These are phyloP conservation scores for Gynochthodes officinalis DNA, from an alignment of 257 asterid species.

Conservation along the genomic window DNA sequence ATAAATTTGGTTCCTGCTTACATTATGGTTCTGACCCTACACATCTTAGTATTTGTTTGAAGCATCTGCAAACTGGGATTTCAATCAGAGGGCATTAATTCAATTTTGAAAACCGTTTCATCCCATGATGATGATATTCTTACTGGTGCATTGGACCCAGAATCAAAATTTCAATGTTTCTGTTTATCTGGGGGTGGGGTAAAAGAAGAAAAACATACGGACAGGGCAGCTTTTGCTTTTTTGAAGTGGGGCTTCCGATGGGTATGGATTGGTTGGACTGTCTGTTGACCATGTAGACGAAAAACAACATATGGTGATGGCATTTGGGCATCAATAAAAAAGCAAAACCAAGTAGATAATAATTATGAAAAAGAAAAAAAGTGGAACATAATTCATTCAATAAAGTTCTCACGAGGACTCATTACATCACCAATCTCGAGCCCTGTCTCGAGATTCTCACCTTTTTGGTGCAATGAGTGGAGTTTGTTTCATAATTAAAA, in stretches of 20 bases:
- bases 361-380: constrained; percentile 12
- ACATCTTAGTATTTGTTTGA: not conserved
- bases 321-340: constrained; percentile 15
- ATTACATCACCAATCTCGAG: constrained; percentile 47
- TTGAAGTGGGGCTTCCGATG: constrained; percentile 14
- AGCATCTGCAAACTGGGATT: not conserved
- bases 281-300: constrained; percentile 12
- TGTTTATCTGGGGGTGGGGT: not conserved
- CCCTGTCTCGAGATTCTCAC: constrained; percentile 54
- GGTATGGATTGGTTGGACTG: constrained; percentile 15
- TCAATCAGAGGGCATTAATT: not conserved
- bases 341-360: constrained; percentile 13
- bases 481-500: not conserved
- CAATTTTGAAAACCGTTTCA: not conserved
- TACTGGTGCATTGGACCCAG: not conserved
- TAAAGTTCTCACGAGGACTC: constrained; percentile 42
- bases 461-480: constrained; percentile 26
- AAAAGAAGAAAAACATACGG: not conserved
- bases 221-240: constrained; percentile 27
- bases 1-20: constrained; percentile 11
- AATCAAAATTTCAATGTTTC: not conserved
- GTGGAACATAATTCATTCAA: constrained; percentile 22
- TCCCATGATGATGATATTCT: not conserved
- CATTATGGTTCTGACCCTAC: constrained; percentile 23
- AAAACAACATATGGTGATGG: not conserved